Base-by-base conservation (phyloP, 1,284 basidiomycete species). In the Ustilago bromivora region DNA sequence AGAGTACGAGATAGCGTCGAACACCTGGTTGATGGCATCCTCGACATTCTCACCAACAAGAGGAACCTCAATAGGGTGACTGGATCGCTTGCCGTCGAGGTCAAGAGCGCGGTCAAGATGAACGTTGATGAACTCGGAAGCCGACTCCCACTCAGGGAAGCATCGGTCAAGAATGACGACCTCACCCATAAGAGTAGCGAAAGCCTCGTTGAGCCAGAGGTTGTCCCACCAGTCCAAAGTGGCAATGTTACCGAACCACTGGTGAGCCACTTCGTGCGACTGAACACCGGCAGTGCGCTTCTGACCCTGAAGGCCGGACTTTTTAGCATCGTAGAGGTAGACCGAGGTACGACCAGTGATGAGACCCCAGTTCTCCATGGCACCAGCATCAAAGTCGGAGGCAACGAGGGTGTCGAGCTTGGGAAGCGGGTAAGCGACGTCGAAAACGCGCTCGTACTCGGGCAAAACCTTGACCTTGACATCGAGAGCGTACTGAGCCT, bases 21-120 rank as follows among this genome's bases (percentile, higher is more conserved):
- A 85, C 46, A 84, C 79, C 76, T 85, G 82, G 75, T 82, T 82
- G 71, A 85, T 82, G 55, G 82, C 84, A 52, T 79, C 76, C 52
- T 84, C 84, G 57, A 85, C 82, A 41, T 84, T 80, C 57, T 84
- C 82, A 43, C 82, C 80, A 57, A 74, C 61, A 32, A 85, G 74
- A 10, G 92, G 92, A 23, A 98, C 94, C 87, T 99, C 95, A 82
- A 99, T 94, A 1, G 96, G 93, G 87, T 99, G 96, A 36, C 94
- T 96, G 15, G 95, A 96, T 15, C 93, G 88, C 86, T 96, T 94
- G 11, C 93, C 91, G 84, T 99, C 96, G 63, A 98, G 90, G 41
- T 89, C 88, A 38, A 97, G 89, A 13, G 96, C 95, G 34, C 87
- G 81, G 53, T 87, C 86, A 35, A 90, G 85, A 78, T 90, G 89